These are phyloP conservation scores for Hypoxylon sp. DNA, from an alignment of 2,329 filamentous ascomycete species.

Conservation along the genomic window DNA sequence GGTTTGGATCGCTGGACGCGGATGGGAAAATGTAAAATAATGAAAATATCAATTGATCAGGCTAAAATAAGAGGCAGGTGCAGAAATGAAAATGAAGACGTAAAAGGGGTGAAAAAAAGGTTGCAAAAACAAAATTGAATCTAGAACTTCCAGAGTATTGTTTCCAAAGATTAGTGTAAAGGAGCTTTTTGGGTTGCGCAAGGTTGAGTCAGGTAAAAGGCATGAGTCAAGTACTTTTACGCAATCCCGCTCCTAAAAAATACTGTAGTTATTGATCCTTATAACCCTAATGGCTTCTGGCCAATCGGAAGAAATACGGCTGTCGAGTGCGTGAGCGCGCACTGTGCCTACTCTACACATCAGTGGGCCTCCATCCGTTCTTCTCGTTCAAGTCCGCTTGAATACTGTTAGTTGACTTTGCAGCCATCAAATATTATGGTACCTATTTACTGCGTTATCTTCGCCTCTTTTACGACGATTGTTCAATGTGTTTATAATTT, in stretches of 20 bases:
- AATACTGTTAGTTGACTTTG: too few species aligned
- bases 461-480: too few species aligned
- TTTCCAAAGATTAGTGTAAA: conserved; percentile 46
- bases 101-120: conserved; percentile 12
- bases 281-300: conserved; percentile 5
- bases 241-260: conserved; percentile 42
- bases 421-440: too few species aligned
- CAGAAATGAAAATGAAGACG: too few species aligned
- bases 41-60: too few species aligned
- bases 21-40: too few species aligned
- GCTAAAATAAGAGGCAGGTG: too few species aligned
- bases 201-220: conserved; percentile 46
- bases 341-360: background rate
- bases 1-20: too few species aligned
- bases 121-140: conserved; percentile 42
- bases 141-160: conserved; percentile 39
- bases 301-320: background rate
- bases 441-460: too few species aligned
- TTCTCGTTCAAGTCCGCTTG: too few species aligned
- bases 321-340: background rate
- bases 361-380: too few species aligned
- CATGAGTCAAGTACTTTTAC: conserved; percentile 45
- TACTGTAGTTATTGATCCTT: background rate
- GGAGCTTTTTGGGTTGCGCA: conserved; percentile 44
- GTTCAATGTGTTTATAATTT: too few species aligned